phyloP scores from a whole-genome alignment of 441 rosid species.

The Erodium trifolium region DNA sequence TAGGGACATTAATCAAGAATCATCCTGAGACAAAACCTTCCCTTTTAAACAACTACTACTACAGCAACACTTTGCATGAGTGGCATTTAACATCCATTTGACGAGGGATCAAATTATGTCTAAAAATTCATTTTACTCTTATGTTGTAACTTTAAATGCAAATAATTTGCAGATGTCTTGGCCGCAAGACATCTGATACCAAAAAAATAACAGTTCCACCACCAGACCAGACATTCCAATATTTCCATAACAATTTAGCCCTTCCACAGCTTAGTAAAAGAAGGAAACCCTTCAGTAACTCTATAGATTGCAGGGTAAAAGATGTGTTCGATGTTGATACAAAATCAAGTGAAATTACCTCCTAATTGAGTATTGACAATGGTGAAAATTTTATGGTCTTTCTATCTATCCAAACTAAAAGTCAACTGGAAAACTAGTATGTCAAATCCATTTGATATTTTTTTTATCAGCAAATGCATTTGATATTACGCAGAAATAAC shows the following conservation, averaged over 20 bases:
- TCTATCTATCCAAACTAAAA: not conserved
- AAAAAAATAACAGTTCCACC: not conserved
- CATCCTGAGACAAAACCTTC: not conserved
- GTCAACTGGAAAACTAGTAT: not conserved
- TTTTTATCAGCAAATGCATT: not conserved
- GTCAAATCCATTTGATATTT: not conserved
- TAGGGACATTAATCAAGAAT: conserved; percentile 1
- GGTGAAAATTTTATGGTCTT: not conserved
- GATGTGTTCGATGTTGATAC: not conserved
- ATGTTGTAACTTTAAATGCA: not conserved
- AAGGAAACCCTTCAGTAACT: conserved; percentile 4
- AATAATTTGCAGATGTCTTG: too few relatives aligned
- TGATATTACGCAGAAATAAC: not conserved
- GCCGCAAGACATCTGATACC: not conserved
- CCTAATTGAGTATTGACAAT: not conserved
- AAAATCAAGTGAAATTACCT: not conserved
- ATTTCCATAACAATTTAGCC: not conserved
- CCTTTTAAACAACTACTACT: not conserved
- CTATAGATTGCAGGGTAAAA: not conserved
- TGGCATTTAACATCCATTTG: not conserved
- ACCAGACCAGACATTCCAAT: not conserved
- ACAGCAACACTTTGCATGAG: not conserved
- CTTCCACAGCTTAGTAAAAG: not conserved
- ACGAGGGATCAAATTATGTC: not conserved
- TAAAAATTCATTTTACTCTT: not conserved